phyloP scores from a whole-genome alignment of 805 yeast species.

The Metschnikowia henanensis region DNA sequence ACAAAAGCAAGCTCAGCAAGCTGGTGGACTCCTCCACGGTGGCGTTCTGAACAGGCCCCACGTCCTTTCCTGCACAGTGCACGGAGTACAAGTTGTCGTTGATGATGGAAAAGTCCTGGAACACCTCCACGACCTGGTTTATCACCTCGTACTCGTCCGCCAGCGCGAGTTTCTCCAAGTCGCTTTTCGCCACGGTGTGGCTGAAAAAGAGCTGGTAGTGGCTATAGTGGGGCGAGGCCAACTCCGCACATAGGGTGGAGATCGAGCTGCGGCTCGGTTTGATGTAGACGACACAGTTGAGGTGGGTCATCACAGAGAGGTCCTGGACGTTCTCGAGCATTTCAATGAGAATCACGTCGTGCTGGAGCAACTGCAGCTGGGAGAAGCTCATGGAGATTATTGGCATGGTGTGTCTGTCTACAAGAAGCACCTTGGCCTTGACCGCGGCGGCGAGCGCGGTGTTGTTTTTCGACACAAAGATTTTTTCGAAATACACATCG shows the following conservation, averaged over 20 bases:
- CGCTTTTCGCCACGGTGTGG: slow-evolving; percentile 71
- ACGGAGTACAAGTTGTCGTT: slow-evolving; percentile 63
- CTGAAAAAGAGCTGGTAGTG: slow-evolving; percentile 77
- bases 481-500: slow-evolving; percentile 20
- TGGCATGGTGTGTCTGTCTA: slow-evolving; percentile 79
- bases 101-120: slow-evolving; percentile 77
- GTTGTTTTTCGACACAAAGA: slow-evolving; percentile 19
- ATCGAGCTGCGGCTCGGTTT: slow-evolving; percentile 71
- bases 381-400: slow-evolving; percentile 87
- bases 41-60: slow-evolving; percentile 29
- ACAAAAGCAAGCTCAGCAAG: slow-evolving; percentile 58
- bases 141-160: slow-evolving; percentile 86
- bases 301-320: slow-evolving; percentile 61
- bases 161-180: slow-evolving; percentile 85
- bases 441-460: slow-evolving; percentile 21
- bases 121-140: slow-evolving; percentile 73
- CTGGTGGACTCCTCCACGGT: slow-evolving; percentile 36
- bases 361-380: slow-evolving; percentile 77
- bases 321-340: slow-evolving; percentile 53
- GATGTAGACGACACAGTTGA: slow-evolving; percentile 77
- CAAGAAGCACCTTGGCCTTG: slow-evolving; percentile 68
- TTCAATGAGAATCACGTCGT: slow-evolving; percentile 85
- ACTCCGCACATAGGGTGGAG: slow-evolving; percentile 59
- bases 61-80: slow-evolving; percentile 39
- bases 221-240: slow-evolving; percentile 76